These are phyloP conservation scores for Cicer pinnatifidum DNA, from an alignment of 306 rosid species.

Conservation along the genomic window DNA sequence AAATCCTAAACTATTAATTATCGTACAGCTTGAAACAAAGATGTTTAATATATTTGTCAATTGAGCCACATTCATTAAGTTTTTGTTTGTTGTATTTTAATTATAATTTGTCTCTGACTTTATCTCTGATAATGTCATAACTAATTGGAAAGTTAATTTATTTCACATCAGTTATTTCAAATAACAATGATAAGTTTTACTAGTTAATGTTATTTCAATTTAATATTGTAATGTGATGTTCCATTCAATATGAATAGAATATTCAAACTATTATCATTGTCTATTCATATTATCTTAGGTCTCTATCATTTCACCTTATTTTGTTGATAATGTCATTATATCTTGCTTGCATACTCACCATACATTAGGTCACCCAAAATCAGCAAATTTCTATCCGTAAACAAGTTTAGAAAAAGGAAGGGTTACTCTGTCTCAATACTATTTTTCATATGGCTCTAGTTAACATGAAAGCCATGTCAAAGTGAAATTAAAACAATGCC, in stretches of 20 bases:
- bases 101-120: slow-evolving; percentile 14
- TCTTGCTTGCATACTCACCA: slow-evolving; percentile 32
- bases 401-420: neutral
- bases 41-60: neutral
- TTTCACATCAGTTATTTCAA: neutral
- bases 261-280: neutral
- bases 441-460: neutral
- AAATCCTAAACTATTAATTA: neutral
- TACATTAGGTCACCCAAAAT: neutral
- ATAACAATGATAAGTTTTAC: neutral
- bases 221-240: slow-evolving; percentile 12
- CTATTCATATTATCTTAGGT: slow-evolving; percentile 4
- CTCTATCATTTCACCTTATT: slow-evolving; percentile 2
- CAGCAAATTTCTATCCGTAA: neutral
- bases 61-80: neutral
- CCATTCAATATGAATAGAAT: slow-evolving; percentile 5
- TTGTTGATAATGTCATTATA: neutral
- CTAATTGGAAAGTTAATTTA: neutral
- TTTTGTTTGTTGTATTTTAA: neutral
- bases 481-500: neutral
- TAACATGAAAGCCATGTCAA: neutral
- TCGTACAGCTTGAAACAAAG: neutral
- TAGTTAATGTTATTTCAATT: slow-evolving; percentile 20
- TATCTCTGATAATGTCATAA: neutral
- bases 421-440: neutral